phyloP scores from a whole-genome alignment of 2,329 filamentous ascomycete species.

The Penicillium capsulatum region DNA sequence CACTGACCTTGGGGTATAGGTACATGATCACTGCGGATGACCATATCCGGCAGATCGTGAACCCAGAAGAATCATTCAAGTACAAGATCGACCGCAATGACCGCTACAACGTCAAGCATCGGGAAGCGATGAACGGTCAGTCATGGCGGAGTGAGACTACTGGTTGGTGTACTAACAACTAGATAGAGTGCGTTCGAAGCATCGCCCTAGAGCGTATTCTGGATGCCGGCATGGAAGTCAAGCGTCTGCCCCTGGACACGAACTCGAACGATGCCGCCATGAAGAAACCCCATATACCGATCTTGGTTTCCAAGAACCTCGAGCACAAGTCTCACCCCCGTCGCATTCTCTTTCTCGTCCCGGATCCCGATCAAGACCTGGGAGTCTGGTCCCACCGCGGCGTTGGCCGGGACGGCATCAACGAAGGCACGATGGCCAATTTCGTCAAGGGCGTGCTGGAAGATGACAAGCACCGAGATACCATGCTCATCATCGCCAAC shows the following conservation, averaged over 20 bases:
- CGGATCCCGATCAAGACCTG: slow-evolving; percentile 66
- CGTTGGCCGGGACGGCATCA: slow-evolving; percentile 60
- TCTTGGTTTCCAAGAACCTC: slow-evolving; percentile 61
- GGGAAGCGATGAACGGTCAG: slow-evolving; percentile 68
- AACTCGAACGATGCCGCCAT: slow-evolving; percentile 16
- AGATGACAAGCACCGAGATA: slow-evolving; percentile 20
- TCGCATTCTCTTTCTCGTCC: slow-evolving; percentile 69
- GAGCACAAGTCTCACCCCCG: slow-evolving; percentile 41
- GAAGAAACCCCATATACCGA: slow-evolving; percentile 59
- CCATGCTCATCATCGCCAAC: slow-evolving; percentile 67
- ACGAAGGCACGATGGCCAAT: slow-evolving; percentile 65
- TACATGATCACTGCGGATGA: slow-evolving; percentile 75
- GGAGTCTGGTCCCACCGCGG: slow-evolving; percentile 70
- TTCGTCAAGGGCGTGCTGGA: slow-evolving; percentile 51
- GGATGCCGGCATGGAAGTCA: slow-evolving; percentile 55
- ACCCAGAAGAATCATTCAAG: slow-evolving; percentile 67
- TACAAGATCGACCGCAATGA: slow-evolving; percentile 69
- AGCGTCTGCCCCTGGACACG: slow-evolving; percentile 53
- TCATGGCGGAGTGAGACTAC: background rate
- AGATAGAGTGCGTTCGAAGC: slow-evolving; percentile 51
- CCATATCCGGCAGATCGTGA: slow-evolving; percentile 65
- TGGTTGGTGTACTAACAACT: background rate
- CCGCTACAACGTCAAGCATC: slow-evolving; percentile 72
- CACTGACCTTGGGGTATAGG: slow-evolving; percentile 51
- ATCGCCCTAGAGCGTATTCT: slow-evolving; percentile 62